phyloP scores from a whole-genome alignment of 495 filamentous ascomycete genomes.

The Hyaloscypha variabilis region DNA sequence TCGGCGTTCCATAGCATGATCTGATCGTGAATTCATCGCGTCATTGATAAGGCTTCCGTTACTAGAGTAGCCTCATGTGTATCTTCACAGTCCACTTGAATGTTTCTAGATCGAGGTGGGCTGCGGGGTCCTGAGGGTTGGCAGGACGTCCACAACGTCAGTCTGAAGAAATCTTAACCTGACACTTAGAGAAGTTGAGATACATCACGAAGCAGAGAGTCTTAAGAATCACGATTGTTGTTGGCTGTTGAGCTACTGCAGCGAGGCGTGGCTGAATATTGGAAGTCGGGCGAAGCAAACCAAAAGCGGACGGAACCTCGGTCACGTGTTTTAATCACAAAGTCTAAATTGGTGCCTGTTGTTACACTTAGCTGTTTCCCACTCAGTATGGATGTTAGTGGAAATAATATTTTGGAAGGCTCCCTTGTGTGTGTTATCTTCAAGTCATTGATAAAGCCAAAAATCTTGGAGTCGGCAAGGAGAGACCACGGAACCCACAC shows the following conservation, averaged over 20 bases:
- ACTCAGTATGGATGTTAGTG: too few relatives aligned
- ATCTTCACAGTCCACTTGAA: background rate
- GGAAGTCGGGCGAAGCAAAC: background rate
- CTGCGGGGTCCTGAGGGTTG: background rate
- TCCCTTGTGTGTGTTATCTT: too few relatives aligned
- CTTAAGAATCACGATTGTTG: background rate
- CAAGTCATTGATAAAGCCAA: too few relatives aligned
- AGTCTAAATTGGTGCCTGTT: background rate
- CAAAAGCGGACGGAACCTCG: background rate
- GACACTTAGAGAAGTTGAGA: background rate
- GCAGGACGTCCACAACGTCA: background rate
- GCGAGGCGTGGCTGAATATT: background rate
- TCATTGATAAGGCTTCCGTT: background rate
- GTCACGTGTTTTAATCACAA: background rate
- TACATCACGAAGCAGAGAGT: background rate
- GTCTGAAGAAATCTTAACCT: background rate
- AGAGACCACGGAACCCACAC: too few relatives aligned
- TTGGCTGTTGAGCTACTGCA: background rate
- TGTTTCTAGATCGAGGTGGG: background rate
- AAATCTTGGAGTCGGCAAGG: too few relatives aligned
- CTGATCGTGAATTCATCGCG: conserved; percentile 18
- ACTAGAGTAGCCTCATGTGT: background rate
- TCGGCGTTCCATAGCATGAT: conserved; percentile 19
- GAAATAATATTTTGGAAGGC: too few relatives aligned
- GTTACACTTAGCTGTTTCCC: background rate